These are phyloP conservation scores for Fusarium pininemorale DNA, from an alignment of 2,329 filamentous ascomycete genomes.

Conservation along the genomic window DNA sequence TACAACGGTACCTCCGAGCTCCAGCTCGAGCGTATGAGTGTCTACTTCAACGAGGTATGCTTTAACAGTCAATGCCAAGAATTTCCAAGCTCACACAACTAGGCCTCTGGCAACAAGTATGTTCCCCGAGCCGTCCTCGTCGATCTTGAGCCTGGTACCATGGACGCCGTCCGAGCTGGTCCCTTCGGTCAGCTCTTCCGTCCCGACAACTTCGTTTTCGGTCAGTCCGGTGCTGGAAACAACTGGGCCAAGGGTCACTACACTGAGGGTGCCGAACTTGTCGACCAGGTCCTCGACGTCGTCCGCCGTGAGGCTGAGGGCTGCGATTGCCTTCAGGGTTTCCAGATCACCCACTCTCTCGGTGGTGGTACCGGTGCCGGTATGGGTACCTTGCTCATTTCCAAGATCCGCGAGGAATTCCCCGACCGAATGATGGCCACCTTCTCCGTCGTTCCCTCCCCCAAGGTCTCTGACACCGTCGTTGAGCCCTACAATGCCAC, in stretches of 20 bases:
- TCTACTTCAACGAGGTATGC: constrained; percentile 89
- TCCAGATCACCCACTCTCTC: constrained; percentile 99
- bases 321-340: constrained; percentile 99
- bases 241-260: constrained; percentile 99
- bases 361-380: constrained; percentile 99
- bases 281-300: constrained; percentile 97
- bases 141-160: constrained; percentile 99
- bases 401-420: constrained; percentile 99
- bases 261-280: constrained; percentile 98
- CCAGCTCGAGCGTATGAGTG: constrained; percentile 99
- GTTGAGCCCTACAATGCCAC: constrained; percentile 99
- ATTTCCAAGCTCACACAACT: constrained; percentile 32
- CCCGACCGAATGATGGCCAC: constrained; percentile 99
- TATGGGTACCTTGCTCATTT: constrained; percentile 99
- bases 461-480: constrained; percentile 99
- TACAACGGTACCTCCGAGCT: constrained; percentile 99
- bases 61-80: background rate
- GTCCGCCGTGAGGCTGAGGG: constrained; percentile 98
- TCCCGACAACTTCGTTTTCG: constrained; percentile 99
- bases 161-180: constrained; percentile 98
- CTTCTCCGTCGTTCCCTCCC: constrained; percentile 98
- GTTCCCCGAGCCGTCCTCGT: constrained; percentile 99
- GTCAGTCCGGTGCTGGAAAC: constrained; percentile 99
- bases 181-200: constrained; percentile 99
- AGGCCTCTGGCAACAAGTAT: constrained; percentile 98